A percentile compares a stretch with the other conserved stretches of the same genome.
Evolutionary conservation across 768 basidiomycete species (phyloP).

Genomic region (Erythrobasidium yunnanense): DNA sequence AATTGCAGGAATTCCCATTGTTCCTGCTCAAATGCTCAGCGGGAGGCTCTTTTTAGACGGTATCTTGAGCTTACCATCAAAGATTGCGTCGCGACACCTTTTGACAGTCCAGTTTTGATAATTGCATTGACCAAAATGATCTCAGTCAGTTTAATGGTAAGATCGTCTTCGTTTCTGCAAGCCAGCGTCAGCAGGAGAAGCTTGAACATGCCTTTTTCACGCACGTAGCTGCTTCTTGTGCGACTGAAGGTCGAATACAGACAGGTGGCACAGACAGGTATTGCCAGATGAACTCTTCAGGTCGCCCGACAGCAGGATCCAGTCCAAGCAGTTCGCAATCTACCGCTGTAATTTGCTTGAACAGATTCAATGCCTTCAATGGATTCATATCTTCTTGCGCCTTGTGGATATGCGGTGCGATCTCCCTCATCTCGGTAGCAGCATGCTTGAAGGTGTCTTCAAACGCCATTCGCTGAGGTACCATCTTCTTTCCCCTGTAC

Average conservation of each 20-base stretch:
- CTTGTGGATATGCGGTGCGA: slow-evolving; percentile 71
- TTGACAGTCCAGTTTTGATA: slow-evolving; percentile 76
- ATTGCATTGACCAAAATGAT: slow-evolving; percentile 89
- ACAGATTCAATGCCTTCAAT: slow-evolving; percentile 80
- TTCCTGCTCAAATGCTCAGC: too few species aligned
- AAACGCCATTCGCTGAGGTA: slow-evolving; percentile 66
- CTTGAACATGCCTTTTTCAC: too few species aligned
- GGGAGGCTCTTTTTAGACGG: too few species aligned
- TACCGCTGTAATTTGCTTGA: slow-evolving; percentile 86
- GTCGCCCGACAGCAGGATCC: slow-evolving; percentile 74
- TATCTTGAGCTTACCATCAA: slow-evolving; percentile 66
- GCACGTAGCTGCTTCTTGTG: slow-evolving; percentile 76
- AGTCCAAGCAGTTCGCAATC: slow-evolving; percentile 91
- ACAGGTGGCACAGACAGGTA: slow-evolving; percentile 97
- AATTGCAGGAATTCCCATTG: slow-evolving; percentile 97
- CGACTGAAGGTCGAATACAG: slow-evolving; percentile 91
- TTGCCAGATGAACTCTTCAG: slow-evolving; percentile 98
- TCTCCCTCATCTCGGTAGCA: slow-evolving; percentile 73
- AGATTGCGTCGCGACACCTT: slow-evolving; percentile 74
- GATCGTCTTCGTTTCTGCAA: slow-evolving; percentile 94
- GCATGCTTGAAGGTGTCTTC: slow-evolving; percentile 59
- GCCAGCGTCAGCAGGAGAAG: too few species aligned
- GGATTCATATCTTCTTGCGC: slow-evolving; percentile 92
- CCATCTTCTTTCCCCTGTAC: slow-evolving; percentile 86
- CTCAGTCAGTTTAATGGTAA: slow-evolving; percentile 93